Base-by-base conservation (phyloP, 768 basidiomycete species). In the Rhizopogon vesiculosus region DNA sequence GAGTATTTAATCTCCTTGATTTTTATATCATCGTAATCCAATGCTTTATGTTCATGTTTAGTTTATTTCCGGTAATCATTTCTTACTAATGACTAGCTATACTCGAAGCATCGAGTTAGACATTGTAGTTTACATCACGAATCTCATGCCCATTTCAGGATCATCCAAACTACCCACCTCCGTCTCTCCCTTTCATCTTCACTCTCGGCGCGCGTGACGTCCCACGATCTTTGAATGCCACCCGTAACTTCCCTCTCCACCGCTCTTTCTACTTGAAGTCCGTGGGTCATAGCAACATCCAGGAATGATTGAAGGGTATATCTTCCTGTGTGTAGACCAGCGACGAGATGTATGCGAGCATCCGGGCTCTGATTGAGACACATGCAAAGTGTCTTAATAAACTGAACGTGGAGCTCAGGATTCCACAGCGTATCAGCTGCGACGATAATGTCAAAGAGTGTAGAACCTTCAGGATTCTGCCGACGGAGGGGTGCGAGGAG, bases 381-480 rank as follows among this genome's bases (percentile, higher is more conserved):
- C 57, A 61, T 54, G 43, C 69, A 69, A 15, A 91, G 70, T 3
- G 85, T 78, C 5, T 76, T 65, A 39, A 88, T 68, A 52, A 89
- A 83, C 9, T 76, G 59, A 0, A 48, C 58, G 60, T 91, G 89
- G 3, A 78, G 59, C 22, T 83, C 81, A 3, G 85, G 68, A 63
- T 90, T 87, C 90, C 89, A 91, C 1, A 92, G 70, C 31, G 88
- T 90, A 63, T 91, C 90, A 12, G 89, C 85, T 0, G 88, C 87
- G 22, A 90, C 58, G 33, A 91, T 71, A 41, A 88, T 56, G 62
- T 91, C 87, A 65, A 87, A 87, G 15, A 73, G 70, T 15, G 63
- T 66, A 7, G 53, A 52, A 9, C 42, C 43, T 38, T 53, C 59
- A 28, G 55, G 59, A 4, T 42, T 54, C 42, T 39, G 44, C 25